Base-by-base conservation (phyloP, 805 yeast species). In the Ogataea chonburiensis region DNA sequence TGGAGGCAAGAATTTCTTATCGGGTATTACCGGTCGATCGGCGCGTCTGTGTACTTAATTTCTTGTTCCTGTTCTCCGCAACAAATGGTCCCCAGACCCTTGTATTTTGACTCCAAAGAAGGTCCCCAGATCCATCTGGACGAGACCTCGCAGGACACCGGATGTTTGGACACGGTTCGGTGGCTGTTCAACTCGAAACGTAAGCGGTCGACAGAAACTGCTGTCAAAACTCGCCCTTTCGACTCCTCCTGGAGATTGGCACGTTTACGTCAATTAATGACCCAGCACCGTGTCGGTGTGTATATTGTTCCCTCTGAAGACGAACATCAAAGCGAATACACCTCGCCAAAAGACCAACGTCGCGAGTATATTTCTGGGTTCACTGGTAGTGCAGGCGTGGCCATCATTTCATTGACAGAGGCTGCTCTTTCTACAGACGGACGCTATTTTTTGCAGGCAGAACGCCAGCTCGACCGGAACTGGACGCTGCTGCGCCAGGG, bases 391-490 rank as follows among this genome's bases (percentile, higher is more conserved):
- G 95, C 97, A 2, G 98, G 98, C 16, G 67, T 86, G 15, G 97
- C 96, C 1, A 73, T 93, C n/a, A 71, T 91, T 13, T 80, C 95
- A 5, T 50, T 68, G 25, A 61, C 63, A 19, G 74, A 77, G 30
- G 94, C 96, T 10, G 85, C 83, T 0, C 64, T 93, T 33, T 79
- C 95, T 7, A 93, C 98, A 0, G 98, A 93, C 61, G 98, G 98
- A 2, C 71, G 98, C 47, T 93, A 93, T 64, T 93, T 87, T 60
- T 67, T 86, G 41, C 98, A 93, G 63, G 98, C 98, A 1, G 77
- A 73, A 15, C 76, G 81, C 40, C 93, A 93, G 63, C 66, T 93
- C 37, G 94, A 86, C 56, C 53, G 61, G 24, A 78, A 79, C 53
- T 93, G 98, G 98, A 61, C 64, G 2, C 63, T 93, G 29, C 68